These are phyloP conservation scores for Arthroderma sp. DNA, from an alignment of 2,329 filamentous ascomycete genomes.

Conservation along the genomic window DNA sequence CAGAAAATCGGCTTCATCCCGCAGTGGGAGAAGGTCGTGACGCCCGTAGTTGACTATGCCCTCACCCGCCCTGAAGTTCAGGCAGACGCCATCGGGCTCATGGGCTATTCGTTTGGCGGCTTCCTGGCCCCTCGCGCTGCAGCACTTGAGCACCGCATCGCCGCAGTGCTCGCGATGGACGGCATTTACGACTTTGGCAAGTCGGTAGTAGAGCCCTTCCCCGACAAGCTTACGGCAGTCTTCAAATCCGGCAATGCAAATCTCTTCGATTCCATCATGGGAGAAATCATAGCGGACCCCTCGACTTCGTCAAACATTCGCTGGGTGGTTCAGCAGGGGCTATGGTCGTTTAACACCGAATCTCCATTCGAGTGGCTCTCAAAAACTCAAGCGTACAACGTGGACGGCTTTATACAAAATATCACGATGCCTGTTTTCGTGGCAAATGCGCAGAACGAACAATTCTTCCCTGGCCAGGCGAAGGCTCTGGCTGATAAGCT, in stretches of 20 bases:
- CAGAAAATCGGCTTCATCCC: conserved; percentile 34
- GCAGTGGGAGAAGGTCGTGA: conserved; percentile 33
- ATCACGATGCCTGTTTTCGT: conserved; percentile 19
- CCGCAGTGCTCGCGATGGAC: conserved; percentile 31
- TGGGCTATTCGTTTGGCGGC: conserved; percentile 36
- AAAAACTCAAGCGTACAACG: conserved; percentile 12
- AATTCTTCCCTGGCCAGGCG: conserved; percentile 16
- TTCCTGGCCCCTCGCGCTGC: conserved; percentile 33
- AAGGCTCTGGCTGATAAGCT: conserved; percentile 14
- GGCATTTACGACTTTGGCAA: conserved; percentile 26
- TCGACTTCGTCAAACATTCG: conserved; percentile 14
- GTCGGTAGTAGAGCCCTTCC: conserved; percentile 12
- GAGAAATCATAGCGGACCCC: conserved; percentile 4
- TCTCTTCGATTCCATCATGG: conserved; percentile 10
- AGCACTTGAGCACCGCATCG: conserved; percentile 34
- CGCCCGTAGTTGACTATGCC: conserved; percentile 30
- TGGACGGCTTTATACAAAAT: conserved; percentile 15
- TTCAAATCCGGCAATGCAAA: background rate
- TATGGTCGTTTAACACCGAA: conserved; percentile 25
- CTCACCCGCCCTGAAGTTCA: conserved; percentile 21
- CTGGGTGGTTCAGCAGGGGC: conserved; percentile 27
- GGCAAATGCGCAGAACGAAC: conserved; percentile 17
- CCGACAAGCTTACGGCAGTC: background rate
- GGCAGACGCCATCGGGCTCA: conserved; percentile 22
- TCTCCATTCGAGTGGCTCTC: conserved; percentile 22